Evolutionary conservation across 2,329 filamentous ascomycete species (phyloP).

Genomic region (Xylariaceae sp.): DNA sequence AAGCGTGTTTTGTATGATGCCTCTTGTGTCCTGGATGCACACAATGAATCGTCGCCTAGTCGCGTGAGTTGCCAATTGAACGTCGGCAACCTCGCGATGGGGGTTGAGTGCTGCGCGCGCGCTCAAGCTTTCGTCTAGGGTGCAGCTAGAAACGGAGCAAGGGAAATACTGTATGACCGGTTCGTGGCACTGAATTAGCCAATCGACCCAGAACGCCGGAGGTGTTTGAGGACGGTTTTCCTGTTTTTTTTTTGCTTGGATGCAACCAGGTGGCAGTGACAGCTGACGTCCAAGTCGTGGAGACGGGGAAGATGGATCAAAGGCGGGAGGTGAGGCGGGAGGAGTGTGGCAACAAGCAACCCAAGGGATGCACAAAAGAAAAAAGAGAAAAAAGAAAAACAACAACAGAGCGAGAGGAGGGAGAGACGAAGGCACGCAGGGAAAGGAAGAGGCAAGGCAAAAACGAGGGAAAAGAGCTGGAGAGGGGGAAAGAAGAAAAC

Average conservation of each 20-base stretch:
- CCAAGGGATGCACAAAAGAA: slow-evolving; percentile 3
- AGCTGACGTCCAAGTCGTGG: slow-evolving; percentile 21
- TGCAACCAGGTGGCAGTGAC: slow-evolving; percentile 23
- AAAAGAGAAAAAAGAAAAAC: not conserved
- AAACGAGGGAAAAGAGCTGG: not conserved
- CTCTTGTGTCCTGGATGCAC: slow-evolving; percentile 23
- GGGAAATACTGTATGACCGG: slow-evolving; percentile 20
- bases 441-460: slow-evolving; percentile 7
- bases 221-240: slow-evolving; percentile 20
- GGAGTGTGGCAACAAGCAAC: not conserved
- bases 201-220: slow-evolving; percentile 16
- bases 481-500: not conserved
- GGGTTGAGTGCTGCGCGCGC: slow-evolving; percentile 9
- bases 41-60: slow-evolving; percentile 31
- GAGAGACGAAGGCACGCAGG: slow-evolving; percentile 1
- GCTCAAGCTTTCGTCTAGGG: slow-evolving; percentile 5
- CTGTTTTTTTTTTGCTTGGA: slow-evolving; percentile 14
- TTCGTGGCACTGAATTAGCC: slow-evolving; percentile 13
- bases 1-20: slow-evolving; percentile 19
- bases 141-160: slow-evolving; percentile 12
- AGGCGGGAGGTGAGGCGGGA: not conserved
- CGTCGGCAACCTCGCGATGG: slow-evolving; percentile 24
- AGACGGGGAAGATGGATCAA: not conserved
- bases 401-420: not conserved
- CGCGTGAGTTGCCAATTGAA: slow-evolving; percentile 24